Percentiles rank a stretch among this genome's conserved stretches.
Evolutionary conservation across 345 rosid species (phyloP).

Genomic region (Turnera subulata): DNA sequence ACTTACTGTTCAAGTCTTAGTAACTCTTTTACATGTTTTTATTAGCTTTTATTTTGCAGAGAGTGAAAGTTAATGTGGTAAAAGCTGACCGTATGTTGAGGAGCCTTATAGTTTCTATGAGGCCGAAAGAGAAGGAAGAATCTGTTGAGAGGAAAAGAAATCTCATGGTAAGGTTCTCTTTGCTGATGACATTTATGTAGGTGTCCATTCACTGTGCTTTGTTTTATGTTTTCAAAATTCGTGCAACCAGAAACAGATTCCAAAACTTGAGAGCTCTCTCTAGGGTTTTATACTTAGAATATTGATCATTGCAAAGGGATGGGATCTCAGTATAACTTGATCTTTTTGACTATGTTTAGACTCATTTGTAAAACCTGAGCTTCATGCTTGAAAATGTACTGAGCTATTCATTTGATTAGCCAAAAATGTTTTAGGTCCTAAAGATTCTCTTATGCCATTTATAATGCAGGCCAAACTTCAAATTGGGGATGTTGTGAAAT

Average conservation of each 20-base stretch:
- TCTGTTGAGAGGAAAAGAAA: conserved; percentile 64
- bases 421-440: not conserved
- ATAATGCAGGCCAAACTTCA: conserved; percentile 74
- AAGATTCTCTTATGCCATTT: conserved; percentile 3
- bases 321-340: too few relatives aligned
- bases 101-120: conserved; percentile 76
- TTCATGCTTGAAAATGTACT: conserved; percentile 8
- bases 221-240: too few relatives aligned
- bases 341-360: too few relatives aligned
- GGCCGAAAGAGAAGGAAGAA: conserved; percentile 75
- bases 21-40: not conserved
- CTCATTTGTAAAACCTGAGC: not conserved
- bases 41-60: conserved; percentile 44
- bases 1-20: conserved; percentile 10
- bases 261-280: too few relatives aligned
- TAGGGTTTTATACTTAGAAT: too few relatives aligned
- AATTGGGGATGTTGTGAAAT: conserved; percentile 84
- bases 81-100: conserved; percentile 58
- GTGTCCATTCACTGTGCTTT: conserved; percentile 7
- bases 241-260: too few relatives aligned
- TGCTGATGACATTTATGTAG: too few relatives aligned
- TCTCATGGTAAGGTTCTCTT: conserved; percentile 57
- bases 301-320: too few relatives aligned
- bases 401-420: too few relatives aligned
- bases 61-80: conserved; percentile 52